Evolutionary conservation across 805 yeast species (phyloP).

Genomic region (Candida suzukii): DNA sequence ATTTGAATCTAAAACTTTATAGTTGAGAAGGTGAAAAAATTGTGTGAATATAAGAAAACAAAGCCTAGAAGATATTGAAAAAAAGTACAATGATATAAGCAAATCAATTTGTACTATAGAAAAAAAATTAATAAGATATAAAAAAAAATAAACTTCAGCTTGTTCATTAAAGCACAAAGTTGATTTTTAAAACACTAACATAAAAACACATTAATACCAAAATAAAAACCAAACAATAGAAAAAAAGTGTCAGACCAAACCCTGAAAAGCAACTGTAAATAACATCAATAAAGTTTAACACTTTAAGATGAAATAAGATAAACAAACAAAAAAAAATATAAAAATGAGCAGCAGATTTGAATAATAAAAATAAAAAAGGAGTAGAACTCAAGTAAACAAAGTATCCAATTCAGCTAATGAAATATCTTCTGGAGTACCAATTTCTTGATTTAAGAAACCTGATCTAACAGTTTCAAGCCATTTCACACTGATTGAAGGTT

Average conservation of each 20-base stretch:
- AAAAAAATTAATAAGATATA: not conserved
- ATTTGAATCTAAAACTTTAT: no score
- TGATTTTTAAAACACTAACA: not conserved
- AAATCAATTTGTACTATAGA: no score
- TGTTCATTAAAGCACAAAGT: constrained; percentile 1
- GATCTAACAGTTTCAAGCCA: constrained; percentile 72
- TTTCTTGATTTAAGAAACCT: constrained; percentile 73
- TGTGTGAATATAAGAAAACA: no score
- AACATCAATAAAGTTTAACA: not conserved
- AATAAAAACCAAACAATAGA: not conserved
- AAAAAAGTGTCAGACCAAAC: constrained; percentile 1
- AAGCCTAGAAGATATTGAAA: no score
- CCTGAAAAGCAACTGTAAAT: not conserved
- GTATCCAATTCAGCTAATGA: constrained; percentile 63
- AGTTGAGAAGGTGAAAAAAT: no score
- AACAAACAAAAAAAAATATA: no score
- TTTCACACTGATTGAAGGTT: constrained; percentile 38
- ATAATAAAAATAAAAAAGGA: not conserved
- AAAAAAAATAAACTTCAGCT: not conserved
- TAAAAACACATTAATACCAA: not conserved
- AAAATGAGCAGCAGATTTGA: not conserved
- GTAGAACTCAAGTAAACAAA: constrained; percentile 27
- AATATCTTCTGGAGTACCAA: constrained; percentile 71
- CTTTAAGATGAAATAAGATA: not conserved
- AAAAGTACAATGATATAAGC: no score